phyloP scores from a whole-genome alignment of 1,284 basidiomycete genomes.

The Cryptococcus hybrid region DNA sequence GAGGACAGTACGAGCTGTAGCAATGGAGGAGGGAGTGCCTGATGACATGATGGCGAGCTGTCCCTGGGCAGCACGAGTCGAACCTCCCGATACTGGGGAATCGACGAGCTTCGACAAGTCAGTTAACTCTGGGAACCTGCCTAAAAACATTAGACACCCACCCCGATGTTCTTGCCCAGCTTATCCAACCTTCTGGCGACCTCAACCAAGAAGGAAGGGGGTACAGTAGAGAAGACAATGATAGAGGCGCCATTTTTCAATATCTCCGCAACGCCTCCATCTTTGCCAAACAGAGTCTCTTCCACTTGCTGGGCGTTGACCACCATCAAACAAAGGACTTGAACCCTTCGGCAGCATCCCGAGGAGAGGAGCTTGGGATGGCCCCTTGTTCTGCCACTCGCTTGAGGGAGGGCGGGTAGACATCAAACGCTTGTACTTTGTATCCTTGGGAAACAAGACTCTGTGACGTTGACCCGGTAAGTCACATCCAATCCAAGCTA shows the following conservation, averaged over 20 bases:
- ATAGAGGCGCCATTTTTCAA: constrained; percentile 36
- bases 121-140: no score
- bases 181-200: constrained; percentile 32
- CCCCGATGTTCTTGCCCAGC: constrained; percentile 30
- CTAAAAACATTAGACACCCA: constrained; percentile 17
- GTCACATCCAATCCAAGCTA: no score
- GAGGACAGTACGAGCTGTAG: constrained; percentile 32
- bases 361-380: constrained; percentile 13
- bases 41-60: constrained; percentile 48
- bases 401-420: constrained; percentile 38
- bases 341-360: constrained; percentile 26
- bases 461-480: not conserved
- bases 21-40: constrained; percentile 27
- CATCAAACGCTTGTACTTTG: constrained; percentile 39
- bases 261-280: constrained; percentile 27
- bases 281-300: constrained; percentile 34
- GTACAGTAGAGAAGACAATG: constrained; percentile 48
- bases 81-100: constrained; percentile 49
- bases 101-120: constrained; percentile 34
- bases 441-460: constrained; percentile 24
- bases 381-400: constrained; percentile 28
- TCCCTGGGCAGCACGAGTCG: constrained; percentile 42
- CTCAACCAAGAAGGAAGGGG: constrained; percentile 32
- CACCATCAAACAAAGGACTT: constrained; percentile 45
- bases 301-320: constrained; percentile 42